A percentile compares a stretch with the other conserved stretches of the same genome.
Conservation (phyloP, 2,329 filamentous ascomycete species). For the Metarhizium sp. region DNA sequence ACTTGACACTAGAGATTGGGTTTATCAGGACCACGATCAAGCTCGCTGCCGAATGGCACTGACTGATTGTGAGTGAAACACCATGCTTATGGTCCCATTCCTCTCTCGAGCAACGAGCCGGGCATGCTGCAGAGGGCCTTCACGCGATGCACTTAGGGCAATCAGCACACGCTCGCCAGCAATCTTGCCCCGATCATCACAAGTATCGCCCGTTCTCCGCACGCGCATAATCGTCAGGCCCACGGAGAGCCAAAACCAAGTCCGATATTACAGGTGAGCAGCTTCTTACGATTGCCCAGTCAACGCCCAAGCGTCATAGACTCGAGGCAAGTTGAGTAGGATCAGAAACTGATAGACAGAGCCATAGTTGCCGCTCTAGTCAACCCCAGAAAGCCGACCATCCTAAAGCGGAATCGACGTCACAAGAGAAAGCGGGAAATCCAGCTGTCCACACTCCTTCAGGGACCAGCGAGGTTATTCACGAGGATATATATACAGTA, state of each 20-base stretch:
- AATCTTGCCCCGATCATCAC: not conserved
- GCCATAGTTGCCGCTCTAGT: not conserved
- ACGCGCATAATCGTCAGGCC: not conserved
- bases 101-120: not conserved
- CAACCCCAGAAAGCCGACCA: not conserved
- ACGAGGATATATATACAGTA: conserved; percentile 95
- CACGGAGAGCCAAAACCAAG: not conserved
- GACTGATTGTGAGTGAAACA: not conserved
- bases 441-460: not conserved
- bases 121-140: not conserved
- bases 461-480: conserved; percentile 20
- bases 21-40: not conserved
- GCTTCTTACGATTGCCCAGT: not conserved
- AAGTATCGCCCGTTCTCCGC: not conserved
- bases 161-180: not conserved
- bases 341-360: not conserved
- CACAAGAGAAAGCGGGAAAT: not conserved
- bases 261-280: not conserved
- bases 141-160: not conserved
- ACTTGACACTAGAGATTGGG: not conserved
- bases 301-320: not conserved
- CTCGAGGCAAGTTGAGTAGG: not conserved
- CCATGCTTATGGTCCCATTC: not conserved
- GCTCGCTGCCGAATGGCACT: not conserved
- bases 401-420: not conserved